A percentile compares a stretch with the other conserved stretches of the same genome.
These are phyloP conservation scores for Eleusine indica DNA, from an alignment of 176 grass and related monocot species.

Conservation along the genomic window DNA sequence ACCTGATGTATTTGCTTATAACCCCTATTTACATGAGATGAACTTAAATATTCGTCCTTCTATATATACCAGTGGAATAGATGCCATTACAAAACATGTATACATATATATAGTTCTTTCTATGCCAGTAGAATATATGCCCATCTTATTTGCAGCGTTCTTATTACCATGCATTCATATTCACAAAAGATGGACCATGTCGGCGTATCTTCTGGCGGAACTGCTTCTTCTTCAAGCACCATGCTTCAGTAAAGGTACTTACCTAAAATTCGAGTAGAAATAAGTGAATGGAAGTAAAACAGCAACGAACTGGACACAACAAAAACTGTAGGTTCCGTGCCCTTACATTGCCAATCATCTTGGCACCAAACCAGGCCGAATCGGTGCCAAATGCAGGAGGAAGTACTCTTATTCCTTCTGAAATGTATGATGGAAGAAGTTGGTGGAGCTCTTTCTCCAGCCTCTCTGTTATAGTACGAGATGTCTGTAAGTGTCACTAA, in stretches of 20 bases:
- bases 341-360: conserved; percentile 89
- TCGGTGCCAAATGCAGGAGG: conserved; percentile 72
- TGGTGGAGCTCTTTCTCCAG: conserved; percentile 79
- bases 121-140: neutral
- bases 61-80: neutral
- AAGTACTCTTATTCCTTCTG: conserved; percentile 80
- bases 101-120: neutral
- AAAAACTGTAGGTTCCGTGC: neutral
- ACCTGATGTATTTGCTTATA: conserved; percentile 7
- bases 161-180: conserved; percentile 48
- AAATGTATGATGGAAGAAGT: conserved; percentile 66
- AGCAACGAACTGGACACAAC: neutral
- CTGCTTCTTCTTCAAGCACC: conserved; percentile 80
- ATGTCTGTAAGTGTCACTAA: neutral
- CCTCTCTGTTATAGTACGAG: conserved; percentile 58
- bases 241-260: conserved; percentile 77
- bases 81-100: conserved; percentile 8
- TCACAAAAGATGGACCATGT: conserved; percentile 45
- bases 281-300: conserved; percentile 1
- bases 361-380: conserved; percentile 88
- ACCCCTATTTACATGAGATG: neutral
- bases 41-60: neutral
- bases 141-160: conserved; percentile 3
- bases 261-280: conserved; percentile 49
- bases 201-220: conserved; percentile 62